phyloP scores from a whole-genome alignment of 83 land plant species.

The Larix sibirica region DNA sequence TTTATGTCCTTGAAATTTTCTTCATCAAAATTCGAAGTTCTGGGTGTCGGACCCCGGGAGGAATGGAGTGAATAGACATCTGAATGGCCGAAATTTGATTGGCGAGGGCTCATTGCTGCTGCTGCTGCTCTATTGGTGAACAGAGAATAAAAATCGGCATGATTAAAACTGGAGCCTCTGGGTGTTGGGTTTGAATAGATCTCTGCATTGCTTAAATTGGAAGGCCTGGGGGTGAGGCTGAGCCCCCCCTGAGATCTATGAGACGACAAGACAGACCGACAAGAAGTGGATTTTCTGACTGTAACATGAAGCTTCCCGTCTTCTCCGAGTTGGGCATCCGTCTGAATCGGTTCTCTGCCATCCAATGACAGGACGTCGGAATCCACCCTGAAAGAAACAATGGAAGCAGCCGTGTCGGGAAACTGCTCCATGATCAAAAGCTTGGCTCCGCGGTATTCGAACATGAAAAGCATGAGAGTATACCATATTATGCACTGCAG shows the following conservation, averaged over 20 bases:
- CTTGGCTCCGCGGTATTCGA: constrained; percentile 56
- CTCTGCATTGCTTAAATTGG: constrained; percentile 65
- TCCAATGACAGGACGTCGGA: constrained; percentile 61
- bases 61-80: constrained; percentile 38
- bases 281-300: constrained; percentile 51
- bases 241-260: constrained; percentile 23
- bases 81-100: constrained; percentile 35
- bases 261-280: constrained; percentile 36
- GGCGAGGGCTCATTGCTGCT: constrained; percentile 22
- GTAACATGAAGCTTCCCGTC: constrained; percentile 66
- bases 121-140: constrained; percentile 1
- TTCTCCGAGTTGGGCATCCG: constrained; percentile 51
- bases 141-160: constrained; percentile 54
- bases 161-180: constrained; percentile 59
- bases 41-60: constrained; percentile 48
- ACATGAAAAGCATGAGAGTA: constrained; percentile 56
- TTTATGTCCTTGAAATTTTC: constrained; percentile 17
- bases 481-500: constrained; percentile 77
- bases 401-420: constrained; percentile 57
- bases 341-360: constrained; percentile 48
- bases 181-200: constrained; percentile 67
- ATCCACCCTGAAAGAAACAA: constrained; percentile 53
- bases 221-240: constrained; percentile 47
- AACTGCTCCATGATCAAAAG: constrained; percentile 59
- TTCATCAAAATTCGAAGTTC: constrained; percentile 58